phyloP scores from a whole-genome alignment of 179 eudicot species.

The Corrigiola litoralis region DNA sequence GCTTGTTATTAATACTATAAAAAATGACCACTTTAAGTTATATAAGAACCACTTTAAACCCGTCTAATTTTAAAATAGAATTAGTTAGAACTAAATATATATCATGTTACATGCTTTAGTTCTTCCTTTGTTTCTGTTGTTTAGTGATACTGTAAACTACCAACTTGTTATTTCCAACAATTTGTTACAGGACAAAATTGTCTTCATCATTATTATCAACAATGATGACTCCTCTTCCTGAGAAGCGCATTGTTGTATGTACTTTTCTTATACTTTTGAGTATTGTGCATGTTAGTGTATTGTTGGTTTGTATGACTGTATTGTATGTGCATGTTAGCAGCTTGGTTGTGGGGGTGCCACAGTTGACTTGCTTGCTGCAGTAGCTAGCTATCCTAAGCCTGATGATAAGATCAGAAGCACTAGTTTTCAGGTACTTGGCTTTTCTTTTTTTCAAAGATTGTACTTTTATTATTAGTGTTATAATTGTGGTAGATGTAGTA shows the following conservation, averaged over 20 bases:
- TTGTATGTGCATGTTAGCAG: conserved; percentile 39
- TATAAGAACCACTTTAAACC: too few relatives aligned
- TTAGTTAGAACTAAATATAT: too few relatives aligned
- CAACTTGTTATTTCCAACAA: not conserved
- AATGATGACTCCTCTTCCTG: conserved; percentile 27
- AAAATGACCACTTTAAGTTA: too few relatives aligned
- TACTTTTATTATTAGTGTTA: too few relatives aligned
- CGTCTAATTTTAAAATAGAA: too few relatives aligned
- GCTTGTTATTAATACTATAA: too few relatives aligned
- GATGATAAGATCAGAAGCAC: conserved; percentile 92
- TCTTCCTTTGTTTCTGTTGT: not conserved
- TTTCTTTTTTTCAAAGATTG: not conserved
- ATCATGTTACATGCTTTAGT: too few relatives aligned
- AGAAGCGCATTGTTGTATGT: conserved; percentile 43
- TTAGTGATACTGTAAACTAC: not conserved
- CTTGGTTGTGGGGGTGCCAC: conserved; percentile 57
- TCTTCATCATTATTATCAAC: conserved; percentile 26
- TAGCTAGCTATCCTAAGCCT: conserved; percentile 71
- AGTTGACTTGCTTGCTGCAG: conserved; percentile 66
- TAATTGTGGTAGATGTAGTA: too few relatives aligned
- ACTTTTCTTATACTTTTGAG: not conserved
- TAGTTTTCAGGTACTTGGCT: conserved; percentile 59
- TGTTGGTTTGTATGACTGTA: too few relatives aligned
- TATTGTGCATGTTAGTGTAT: not conserved
- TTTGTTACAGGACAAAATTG: conserved; percentile 41